Evolutionary conservation across 805 yeast species (phyloP).

Genomic region (Kodamaea sagamina): DNA sequence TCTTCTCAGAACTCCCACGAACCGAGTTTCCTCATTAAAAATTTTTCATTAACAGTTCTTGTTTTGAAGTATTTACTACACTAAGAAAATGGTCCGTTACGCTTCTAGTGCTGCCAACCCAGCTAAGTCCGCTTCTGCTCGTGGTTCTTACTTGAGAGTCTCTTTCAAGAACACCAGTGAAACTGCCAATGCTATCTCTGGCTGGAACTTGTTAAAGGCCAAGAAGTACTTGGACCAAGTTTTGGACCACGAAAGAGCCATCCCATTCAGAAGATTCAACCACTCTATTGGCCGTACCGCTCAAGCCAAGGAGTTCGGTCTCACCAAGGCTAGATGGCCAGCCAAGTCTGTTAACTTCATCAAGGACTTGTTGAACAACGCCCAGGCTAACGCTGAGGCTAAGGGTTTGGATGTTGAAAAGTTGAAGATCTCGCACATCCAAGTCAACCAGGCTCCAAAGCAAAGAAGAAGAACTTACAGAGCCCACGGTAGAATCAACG

Average conservation of each 20-base stretch:
- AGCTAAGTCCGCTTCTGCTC: constrained; percentile 98
- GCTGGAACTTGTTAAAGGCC: constrained; percentile 97
- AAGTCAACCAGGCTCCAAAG: constrained; percentile 99
- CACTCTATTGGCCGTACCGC: constrained; percentile 98
- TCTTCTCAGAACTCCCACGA: too few species aligned
- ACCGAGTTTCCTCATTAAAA: constrained; percentile 7
- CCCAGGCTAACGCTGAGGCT: constrained; percentile 97
- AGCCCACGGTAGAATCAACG: constrained; percentile 99
- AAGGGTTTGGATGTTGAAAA: constrained; percentile 97
- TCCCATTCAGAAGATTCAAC: constrained; percentile 98
- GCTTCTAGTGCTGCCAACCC: constrained; percentile 99
- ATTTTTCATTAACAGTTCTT: constrained; percentile 14
- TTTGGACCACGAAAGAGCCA: constrained; percentile 97
- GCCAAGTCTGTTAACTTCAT: constrained; percentile 95
- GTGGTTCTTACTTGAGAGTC: constrained; percentile 99
- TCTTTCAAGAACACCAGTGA: constrained; percentile 99
- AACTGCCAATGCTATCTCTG: constrained; percentile 97
- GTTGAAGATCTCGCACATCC: constrained; percentile 95
- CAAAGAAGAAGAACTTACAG: constrained; percentile 99
- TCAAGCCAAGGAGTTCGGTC: constrained; percentile 99
- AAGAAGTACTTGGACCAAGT: constrained; percentile 95
- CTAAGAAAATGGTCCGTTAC: constrained; percentile 90
- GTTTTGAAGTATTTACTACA: constrained; percentile 11
- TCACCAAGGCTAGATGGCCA: constrained; percentile 99
- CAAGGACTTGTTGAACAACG: constrained; percentile 93